Evolutionary conservation across 2,329 filamentous ascomycete genomes (phyloP).

Genomic region (Fusarium sp.): DNA sequence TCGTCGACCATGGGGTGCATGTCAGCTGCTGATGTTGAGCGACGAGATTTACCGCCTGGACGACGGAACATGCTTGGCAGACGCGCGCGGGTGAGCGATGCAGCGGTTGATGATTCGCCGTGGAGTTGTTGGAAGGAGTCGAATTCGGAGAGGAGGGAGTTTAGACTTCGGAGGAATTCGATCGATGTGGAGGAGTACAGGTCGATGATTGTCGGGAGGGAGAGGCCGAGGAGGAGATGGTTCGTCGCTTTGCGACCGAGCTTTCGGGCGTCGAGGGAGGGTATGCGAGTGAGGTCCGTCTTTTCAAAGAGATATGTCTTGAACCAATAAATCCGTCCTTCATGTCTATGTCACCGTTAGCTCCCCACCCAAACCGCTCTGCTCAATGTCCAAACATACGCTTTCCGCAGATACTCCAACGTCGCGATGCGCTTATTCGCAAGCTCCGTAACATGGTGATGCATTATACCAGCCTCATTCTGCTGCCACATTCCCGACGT

Average conservation of each 20-base stretch:
- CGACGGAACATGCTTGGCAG: slow-evolving; percentile 87
- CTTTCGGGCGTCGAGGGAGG: slow-evolving; percentile 85
- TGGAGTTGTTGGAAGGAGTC: slow-evolving; percentile 92
- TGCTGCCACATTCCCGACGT: slow-evolving; percentile 47
- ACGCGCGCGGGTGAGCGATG: slow-evolving; percentile 77
- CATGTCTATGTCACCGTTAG: slow-evolving; percentile 68
- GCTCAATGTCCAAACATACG: slow-evolving; percentile 67
- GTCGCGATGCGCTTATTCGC: slow-evolving; percentile 94
- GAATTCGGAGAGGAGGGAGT: slow-evolving; percentile 88
- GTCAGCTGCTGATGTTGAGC: slow-evolving; percentile 60
- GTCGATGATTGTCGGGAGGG: slow-evolving; percentile 88
- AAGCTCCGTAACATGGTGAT: slow-evolving; percentile 80
- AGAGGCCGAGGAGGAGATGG: slow-evolving; percentile 91
- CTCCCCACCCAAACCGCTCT: not conserved
- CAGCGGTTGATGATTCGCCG: slow-evolving; percentile 76
- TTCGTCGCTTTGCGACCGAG: slow-evolving; percentile 91
- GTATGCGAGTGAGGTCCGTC: slow-evolving; percentile 79
- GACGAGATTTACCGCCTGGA: slow-evolving; percentile 65
- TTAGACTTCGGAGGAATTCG: slow-evolving; percentile 88
- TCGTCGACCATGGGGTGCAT: slow-evolving; percentile 47
- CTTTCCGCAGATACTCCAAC: slow-evolving; percentile 89
- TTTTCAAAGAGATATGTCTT: slow-evolving; percentile 94
- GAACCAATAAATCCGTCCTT: slow-evolving; percentile 97
- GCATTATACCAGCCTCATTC: slow-evolving; percentile 59
- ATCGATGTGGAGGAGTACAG: slow-evolving; percentile 80